A percentile compares a stretch with the other conserved stretches of the same genome.
These are phyloP conservation scores for Papilionanthe hybrid DNA, from an alignment of 116 monocot genomes.

Conservation along the genomic window DNA sequence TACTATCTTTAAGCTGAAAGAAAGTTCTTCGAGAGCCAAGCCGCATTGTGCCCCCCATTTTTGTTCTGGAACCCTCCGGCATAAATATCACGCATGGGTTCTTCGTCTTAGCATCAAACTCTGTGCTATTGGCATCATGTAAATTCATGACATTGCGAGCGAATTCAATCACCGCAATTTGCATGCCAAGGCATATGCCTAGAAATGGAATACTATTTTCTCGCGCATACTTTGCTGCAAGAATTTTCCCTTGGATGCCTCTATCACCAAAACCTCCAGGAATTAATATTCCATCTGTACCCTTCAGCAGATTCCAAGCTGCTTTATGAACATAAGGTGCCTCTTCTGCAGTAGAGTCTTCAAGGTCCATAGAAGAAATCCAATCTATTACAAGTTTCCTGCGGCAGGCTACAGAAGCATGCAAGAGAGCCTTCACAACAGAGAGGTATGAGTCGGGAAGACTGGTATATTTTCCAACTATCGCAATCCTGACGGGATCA, in stretches of 20 bases:
- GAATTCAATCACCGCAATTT: slow-evolving; percentile 93
- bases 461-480: slow-evolving; percentile 89
- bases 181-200: slow-evolving; percentile 97
- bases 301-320: slow-evolving; percentile 81
- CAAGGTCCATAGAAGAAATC: slow-evolving; percentile 77
- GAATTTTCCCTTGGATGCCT: slow-evolving; percentile 90
- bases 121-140: slow-evolving; percentile 82
- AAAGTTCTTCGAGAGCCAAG: slow-evolving; percentile 87
- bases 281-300: slow-evolving; percentile 79
- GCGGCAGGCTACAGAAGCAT: slow-evolving; percentile 65
- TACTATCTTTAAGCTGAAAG: slow-evolving; percentile 61
- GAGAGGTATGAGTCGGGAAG: slow-evolving; percentile 89
- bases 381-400: slow-evolving; percentile 71
- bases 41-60: slow-evolving; percentile 95
- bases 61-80: slow-evolving; percentile 99
- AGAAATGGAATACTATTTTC: slow-evolving; percentile 80
- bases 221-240: slow-evolving; percentile 90
- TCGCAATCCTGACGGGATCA: slow-evolving; percentile 78
- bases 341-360: slow-evolving; percentile 52
- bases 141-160: slow-evolving; percentile 76
- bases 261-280: slow-evolving; percentile 96
- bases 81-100: slow-evolving; percentile 89
- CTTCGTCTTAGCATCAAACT: slow-evolving; percentile 64
- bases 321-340: slow-evolving; percentile 51
- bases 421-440: slow-evolving; percentile 88